Evolutionary conservation across 306 rosid genomes (phyloP).

Genomic region (Prunus davidiana): DNA sequence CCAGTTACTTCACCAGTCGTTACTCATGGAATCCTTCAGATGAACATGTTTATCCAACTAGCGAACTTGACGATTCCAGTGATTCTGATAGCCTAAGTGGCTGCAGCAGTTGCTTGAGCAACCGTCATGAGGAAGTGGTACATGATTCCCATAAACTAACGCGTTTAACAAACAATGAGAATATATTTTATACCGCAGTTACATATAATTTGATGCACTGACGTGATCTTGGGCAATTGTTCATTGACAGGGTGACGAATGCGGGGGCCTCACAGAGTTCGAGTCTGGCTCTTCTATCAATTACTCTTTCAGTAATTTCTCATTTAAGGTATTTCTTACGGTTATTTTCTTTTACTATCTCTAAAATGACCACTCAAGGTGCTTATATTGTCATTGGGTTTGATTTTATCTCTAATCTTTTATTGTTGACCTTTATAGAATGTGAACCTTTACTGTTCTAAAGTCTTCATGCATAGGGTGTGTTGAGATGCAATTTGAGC

Average conservation of each 20-base stretch:
- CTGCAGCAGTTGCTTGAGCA: conserved; percentile 81
- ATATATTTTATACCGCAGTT: background rate
- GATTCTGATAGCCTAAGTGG: conserved; percentile 96
- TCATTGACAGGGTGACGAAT: conserved; percentile 78
- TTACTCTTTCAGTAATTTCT: conserved; percentile 96
- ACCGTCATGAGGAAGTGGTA: conserved; percentile 99
- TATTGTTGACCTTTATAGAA: background rate
- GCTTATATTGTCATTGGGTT: background rate
- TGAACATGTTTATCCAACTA: conserved; percentile 55
- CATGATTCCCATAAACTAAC: conserved; percentile 13
- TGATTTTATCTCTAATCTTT: background rate
- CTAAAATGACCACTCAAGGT: conserved; percentile 1
- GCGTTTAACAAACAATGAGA: background rate
- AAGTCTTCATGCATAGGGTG: background rate
- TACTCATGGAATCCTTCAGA: conserved; percentile 81
- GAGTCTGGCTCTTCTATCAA: conserved; percentile 76
- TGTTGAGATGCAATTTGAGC: background rate
- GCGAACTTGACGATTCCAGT: conserved; percentile 84
- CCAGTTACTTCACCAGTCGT: conserved; percentile 96
- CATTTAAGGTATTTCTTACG: conserved; percentile 71
- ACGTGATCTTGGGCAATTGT: conserved; percentile 27
- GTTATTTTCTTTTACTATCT: conserved; percentile 1
- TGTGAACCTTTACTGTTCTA: background rate
- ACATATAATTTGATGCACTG: conserved; percentile 23
- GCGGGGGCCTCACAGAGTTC: conserved; percentile 88